Conservation (phyloP, 2,329 filamentous ascomycete genomes). For the Fusarium stilboides region DNA sequence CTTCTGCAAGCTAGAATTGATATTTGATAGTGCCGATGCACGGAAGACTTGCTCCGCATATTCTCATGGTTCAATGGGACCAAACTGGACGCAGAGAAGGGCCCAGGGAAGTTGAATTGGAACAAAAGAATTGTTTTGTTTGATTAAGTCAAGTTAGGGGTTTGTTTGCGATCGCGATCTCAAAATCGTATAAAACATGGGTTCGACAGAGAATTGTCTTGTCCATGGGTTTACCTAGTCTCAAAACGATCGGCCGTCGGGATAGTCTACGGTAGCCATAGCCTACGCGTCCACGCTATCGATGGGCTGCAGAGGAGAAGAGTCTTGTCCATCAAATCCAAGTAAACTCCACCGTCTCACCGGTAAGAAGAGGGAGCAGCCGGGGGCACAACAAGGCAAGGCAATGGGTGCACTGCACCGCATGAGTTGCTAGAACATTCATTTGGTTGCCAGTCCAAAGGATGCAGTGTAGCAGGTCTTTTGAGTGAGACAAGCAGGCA, state of each 20-base stretch:
- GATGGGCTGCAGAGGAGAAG: conserved; percentile 18
- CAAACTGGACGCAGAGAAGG: conserved; percentile 1
- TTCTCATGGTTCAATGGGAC: background rate
- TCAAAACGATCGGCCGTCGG: conserved; percentile 23
- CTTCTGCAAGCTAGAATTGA: conserved; percentile 11
- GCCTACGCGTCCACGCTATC: conserved; percentile 39
- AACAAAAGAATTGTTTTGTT: conserved; percentile 24
- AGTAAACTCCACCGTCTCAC: conserved; percentile 26
- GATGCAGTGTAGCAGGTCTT: conserved; percentile 10
- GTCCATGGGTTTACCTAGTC: conserved; percentile 35
- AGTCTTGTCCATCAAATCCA: conserved; percentile 24
- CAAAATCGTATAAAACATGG: conserved; percentile 29
- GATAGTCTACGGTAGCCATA: conserved; percentile 11
- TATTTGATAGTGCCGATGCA: conserved; percentile 23
- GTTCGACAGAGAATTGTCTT: conserved; percentile 30
- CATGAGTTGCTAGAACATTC: conserved; percentile 2
- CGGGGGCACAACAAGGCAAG: no score
- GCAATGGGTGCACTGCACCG: background rate
- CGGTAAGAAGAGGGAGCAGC: conserved; percentile 9
- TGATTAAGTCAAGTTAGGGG: conserved; percentile 2
- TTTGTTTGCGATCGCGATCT: conserved; percentile 37
- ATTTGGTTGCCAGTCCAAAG: conserved; percentile 11
- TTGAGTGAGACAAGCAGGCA: conserved; percentile 38
- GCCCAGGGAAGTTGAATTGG: conserved; percentile 8
- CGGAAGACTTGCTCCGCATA: conserved; percentile 38